Evolutionary conservation across 495 filamentous ascomycete genomes (phyloP).

Genomic region (Penicillium malachiteum): DNA sequence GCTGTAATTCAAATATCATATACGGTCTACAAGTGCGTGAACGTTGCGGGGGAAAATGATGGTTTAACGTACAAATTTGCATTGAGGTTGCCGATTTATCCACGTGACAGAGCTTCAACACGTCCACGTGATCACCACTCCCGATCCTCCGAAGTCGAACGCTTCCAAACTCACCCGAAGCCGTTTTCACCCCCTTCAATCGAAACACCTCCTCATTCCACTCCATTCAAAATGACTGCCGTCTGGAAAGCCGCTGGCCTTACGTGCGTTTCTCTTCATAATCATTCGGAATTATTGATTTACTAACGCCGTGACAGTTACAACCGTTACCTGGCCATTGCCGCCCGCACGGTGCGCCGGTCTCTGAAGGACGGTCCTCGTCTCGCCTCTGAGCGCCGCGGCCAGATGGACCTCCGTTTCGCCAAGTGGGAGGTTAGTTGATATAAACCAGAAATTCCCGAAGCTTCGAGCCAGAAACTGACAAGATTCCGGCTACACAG

Average conservation of each 20-base stretch:
- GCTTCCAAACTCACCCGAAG: conserved; percentile 36
- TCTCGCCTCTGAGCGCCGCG: conserved; percentile 82
- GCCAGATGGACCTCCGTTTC: conserved; percentile 85
- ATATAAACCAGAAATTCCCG: conserved; percentile 6
- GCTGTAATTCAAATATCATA: no score
- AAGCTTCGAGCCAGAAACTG: conserved; percentile 15
- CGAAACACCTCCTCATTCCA: conserved; percentile 24
- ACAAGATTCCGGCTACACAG: conserved; percentile 54
- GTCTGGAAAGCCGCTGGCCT: conserved; percentile 98
- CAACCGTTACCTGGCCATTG: conserved; percentile 57
- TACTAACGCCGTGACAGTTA: conserved; percentile 42
- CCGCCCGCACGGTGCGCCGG: conserved; percentile 64
- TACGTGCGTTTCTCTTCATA: conserved; percentile 56
- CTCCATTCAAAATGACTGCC: conserved; percentile 81
- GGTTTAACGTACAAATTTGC: no score
- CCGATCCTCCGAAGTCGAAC: conserved; percentile 45
- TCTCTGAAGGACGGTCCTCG: conserved; percentile 93
- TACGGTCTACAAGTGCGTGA: no score
- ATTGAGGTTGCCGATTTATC: neutral
- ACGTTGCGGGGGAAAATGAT: neutral
- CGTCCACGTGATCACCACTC: conserved; percentile 36
- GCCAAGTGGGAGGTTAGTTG: conserved; percentile 86
- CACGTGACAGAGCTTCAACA: conserved; percentile 11
- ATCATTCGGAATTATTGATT: conserved; percentile 9
- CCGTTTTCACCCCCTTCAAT: conserved; percentile 33